Evolutionary conservation across 306 rosid genomes (phyloP).

Genomic region (Glycine latifolia): DNA sequence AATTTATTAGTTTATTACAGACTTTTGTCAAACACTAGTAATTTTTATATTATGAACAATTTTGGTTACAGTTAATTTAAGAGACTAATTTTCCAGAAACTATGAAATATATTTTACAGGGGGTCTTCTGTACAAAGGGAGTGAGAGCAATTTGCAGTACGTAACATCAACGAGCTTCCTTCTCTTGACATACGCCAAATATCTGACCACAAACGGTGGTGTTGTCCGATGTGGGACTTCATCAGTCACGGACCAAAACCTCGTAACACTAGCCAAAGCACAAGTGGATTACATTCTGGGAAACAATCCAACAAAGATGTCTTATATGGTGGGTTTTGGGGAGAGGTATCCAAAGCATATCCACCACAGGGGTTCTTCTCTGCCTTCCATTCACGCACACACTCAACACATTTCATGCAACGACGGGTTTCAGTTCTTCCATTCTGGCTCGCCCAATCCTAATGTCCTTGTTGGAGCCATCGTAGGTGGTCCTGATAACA

Average conservation of each 20-base stretch:
- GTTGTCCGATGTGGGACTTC: conserved; percentile 59
- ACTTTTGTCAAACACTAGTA: no score
- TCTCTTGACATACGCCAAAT: conserved; percentile 69
- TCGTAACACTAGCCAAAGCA: conserved; percentile 63
- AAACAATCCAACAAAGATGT: conserved; percentile 69
- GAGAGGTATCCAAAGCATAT: conserved; percentile 65
- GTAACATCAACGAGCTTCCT: conserved; percentile 75
- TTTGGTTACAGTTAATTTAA: no score
- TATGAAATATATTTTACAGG: conserved; percentile 48
- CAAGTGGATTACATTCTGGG: conserved; percentile 92
- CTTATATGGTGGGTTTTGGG: conserved; percentile 95
- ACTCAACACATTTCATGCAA: conserved; percentile 59
- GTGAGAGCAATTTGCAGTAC: conserved; percentile 85
- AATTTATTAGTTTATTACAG: no score
- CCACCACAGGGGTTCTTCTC: conserved; percentile 87
- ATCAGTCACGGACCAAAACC: conserved; percentile 52
- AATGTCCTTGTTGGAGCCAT: conserved; percentile 80
- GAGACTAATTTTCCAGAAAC: no score
- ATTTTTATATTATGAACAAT: no score
- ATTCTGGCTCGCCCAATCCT: conserved; percentile 71
- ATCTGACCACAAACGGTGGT: conserved; percentile 56
- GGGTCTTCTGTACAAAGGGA: conserved; percentile 74
- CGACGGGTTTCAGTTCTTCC: conserved; percentile 65
- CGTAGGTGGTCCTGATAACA: conserved; percentile 88
- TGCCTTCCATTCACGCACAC: conserved; percentile 62